Evolutionary conservation across 2,329 filamentous ascomycete species (phyloP).

Genomic region (Colletotrichum euphorbiae): DNA sequence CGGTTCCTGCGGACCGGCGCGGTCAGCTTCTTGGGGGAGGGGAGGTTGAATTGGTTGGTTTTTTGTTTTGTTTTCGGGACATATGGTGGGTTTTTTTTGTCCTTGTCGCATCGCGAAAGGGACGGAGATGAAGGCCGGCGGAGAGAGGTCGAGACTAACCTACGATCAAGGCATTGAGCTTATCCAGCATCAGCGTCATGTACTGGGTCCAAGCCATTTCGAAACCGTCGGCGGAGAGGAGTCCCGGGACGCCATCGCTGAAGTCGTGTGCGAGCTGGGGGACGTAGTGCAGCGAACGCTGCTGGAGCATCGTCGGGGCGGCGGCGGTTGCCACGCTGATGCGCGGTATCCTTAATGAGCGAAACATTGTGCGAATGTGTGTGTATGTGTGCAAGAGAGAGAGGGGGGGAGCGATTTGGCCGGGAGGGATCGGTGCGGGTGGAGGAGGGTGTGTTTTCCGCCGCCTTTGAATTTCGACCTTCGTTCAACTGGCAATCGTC

Average conservation of each 20-base stretch:
- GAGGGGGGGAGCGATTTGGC: not conserved
- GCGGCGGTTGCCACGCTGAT: slow-evolving; percentile 45
- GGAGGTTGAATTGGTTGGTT: not conserved
- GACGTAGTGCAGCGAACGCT: slow-evolving; percentile 58
- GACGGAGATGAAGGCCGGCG: not conserved
- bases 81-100: not conserved
- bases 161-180: slow-evolving; percentile 78
- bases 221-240: slow-evolving; percentile 78
- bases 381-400: slow-evolving; percentile 44
- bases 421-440: not conserved
- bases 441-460: slow-evolving; percentile 11
- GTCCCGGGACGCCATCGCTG: slow-evolving; percentile 69
- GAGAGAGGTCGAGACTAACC: slow-evolving; percentile 64
- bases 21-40: slow-evolving; percentile 4
- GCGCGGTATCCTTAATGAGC: slow-evolving; percentile 65
- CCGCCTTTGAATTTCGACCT: slow-evolving; percentile 25
- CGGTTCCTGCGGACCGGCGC: slow-evolving; percentile 65
- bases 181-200: slow-evolving; percentile 78
- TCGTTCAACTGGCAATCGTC: slow-evolving; percentile 14
- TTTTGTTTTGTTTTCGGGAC: no score
- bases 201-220: slow-evolving; percentile 85
- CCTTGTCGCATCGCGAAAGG: not conserved
- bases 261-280: slow-evolving; percentile 60
- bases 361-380: slow-evolving; percentile 57
- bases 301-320: slow-evolving; percentile 47